Conservation (phyloP, 1,139 yeast species). For the Groenewaldozyma auringiensis region DNA sequence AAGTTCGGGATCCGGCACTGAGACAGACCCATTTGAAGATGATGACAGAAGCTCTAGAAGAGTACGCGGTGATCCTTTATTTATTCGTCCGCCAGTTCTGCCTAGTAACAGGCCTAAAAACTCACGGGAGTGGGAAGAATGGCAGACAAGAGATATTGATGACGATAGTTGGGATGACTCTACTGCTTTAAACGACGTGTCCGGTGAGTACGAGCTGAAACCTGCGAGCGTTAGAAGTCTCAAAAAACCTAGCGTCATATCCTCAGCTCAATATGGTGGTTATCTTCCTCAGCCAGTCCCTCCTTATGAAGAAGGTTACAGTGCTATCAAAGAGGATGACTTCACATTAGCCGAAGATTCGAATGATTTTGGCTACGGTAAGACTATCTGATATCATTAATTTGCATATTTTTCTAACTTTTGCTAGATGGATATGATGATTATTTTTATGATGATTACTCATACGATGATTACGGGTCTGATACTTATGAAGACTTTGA, state of each 20-base stretch:
- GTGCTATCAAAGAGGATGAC: conserved; percentile 4
- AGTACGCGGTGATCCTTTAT: not conserved
- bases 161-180: not conserved
- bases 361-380: not conserved
- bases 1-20: conserved; percentile 12
- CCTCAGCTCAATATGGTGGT: not conserved
- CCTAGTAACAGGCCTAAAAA: too few relatives aligned
- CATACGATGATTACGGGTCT: conserved; percentile 6
- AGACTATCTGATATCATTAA: not conserved
- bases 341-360: not conserved
- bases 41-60: not conserved
- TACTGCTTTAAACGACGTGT: not conserved
- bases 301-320: conserved; percentile 1
- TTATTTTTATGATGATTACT: conserved; percentile 4
- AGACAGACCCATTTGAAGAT: conserved; percentile 7
- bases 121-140: not conserved
- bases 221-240: not conserved
- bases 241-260: not conserved
- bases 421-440: not conserved
- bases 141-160: not conserved
- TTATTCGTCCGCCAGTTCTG: not conserved
- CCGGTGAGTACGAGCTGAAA: not conserved
- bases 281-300: not conserved
- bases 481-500: conserved; percentile 5
- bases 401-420: not conserved